Conservation (phyloP, 208 protist species). For the Leishmania tropica region DNA sequence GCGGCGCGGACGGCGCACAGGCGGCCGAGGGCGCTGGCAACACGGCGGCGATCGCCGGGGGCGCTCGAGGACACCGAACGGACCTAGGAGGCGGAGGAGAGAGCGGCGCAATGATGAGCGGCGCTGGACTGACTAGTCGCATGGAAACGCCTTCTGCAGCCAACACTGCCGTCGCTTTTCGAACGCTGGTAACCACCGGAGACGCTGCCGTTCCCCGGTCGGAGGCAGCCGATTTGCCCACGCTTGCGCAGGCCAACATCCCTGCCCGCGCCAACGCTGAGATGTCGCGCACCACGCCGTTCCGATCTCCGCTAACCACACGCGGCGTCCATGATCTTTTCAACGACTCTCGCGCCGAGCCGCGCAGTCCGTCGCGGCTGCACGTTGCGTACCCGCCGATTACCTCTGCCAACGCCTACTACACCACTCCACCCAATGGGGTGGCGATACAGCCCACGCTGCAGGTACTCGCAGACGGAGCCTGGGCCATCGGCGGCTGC, state of each 20-base stretch:
- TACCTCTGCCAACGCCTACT: background rate
- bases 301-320: background rate
- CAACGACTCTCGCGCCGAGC: background rate
- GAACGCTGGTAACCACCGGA: no score
- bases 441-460: constrained; percentile 20
- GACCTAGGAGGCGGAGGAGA: background rate
- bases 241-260: background rate
- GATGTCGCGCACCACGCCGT: background rate
- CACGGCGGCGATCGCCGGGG: background rate
- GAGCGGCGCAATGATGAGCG: background rate
- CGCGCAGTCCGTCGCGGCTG: background rate
- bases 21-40: no score
- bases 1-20: no score
- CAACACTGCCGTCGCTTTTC: no score
- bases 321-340: background rate
- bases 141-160: no score
- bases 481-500: constrained; percentile 29
- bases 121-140: no score
- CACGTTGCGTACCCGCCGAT: background rate
- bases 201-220: no score
- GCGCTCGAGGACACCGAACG: background rate
- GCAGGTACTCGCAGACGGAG: constrained; percentile 27
- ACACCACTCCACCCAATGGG: background rate
- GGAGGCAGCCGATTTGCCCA: no score
- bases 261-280: background rate